Evolutionary conservation across 495 filamentous ascomycete genomes (phyloP).

Genomic region (Pyrenula aspistea): DNA sequence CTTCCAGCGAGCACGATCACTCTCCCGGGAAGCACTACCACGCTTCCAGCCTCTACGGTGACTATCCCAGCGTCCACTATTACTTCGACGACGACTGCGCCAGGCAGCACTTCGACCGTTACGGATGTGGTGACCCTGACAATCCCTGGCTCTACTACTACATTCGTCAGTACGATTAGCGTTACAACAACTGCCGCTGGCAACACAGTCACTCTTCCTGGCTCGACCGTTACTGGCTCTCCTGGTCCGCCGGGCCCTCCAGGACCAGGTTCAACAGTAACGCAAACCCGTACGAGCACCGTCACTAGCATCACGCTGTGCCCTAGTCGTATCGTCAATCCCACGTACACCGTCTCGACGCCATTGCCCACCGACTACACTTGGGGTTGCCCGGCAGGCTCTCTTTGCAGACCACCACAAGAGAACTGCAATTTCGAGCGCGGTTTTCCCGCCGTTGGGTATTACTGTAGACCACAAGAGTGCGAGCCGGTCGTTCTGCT

Average conservation of each 20-base stretch:
- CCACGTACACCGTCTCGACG: slow-evolving; percentile 18
- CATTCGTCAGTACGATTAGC: slow-evolving; percentile 3
- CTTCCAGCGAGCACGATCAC: slow-evolving; percentile 12
- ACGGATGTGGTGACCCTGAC: slow-evolving; percentile 3
- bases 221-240: neutral
- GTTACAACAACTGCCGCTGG: slow-evolving; percentile 1
- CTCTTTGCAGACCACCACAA: slow-evolving; percentile 40
- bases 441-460: slow-evolving; percentile 37
- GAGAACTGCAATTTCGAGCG: slow-evolving; percentile 39
- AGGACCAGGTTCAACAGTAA: neutral
- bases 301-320: slow-evolving; percentile 12
- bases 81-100: slow-evolving; percentile 6
- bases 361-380: slow-evolving; percentile 15
- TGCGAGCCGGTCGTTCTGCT: slow-evolving; percentile 34
- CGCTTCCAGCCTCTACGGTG: slow-evolving; percentile 8
- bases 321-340: slow-evolving; percentile 17
- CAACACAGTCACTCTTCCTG: neutral
- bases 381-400: slow-evolving; percentile 51
- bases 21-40: slow-evolving; percentile 11
- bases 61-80: slow-evolving; percentile 2
- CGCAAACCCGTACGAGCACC: slow-evolving; percentile 1
- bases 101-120: slow-evolving; percentile 4
- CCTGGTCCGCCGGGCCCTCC: neutral
- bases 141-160: slow-evolving; percentile 11
- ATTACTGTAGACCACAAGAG: slow-evolving; percentile 38